Conservation (phyloP, 1,139 yeast genomes). For the Petasospora fabianii region DNA sequence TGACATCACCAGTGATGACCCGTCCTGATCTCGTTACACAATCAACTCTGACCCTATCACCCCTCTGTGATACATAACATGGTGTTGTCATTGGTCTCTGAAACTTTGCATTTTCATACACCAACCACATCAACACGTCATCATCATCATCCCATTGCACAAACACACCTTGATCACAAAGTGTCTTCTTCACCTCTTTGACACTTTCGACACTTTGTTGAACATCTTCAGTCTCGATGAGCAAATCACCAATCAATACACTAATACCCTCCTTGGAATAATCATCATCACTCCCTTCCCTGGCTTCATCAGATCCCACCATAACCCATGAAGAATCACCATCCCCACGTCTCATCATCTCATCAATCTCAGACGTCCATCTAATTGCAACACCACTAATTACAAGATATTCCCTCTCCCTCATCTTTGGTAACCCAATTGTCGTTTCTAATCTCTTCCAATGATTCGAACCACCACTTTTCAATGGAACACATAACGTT, state of each 20-base stretch:
- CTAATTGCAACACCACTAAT: conserved; percentile 25
- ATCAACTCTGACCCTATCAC: conserved; percentile 22
- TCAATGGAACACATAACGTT: conserved; percentile 15
- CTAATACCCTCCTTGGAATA: no score
- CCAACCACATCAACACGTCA: conserved; percentile 26
- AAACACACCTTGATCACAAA: conserved; percentile 10
- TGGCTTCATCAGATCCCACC: conserved; percentile 13
- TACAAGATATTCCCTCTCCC: conserved; percentile 29
- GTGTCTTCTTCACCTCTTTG: conserved; percentile 8
- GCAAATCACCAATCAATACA: conserved; percentile 28
- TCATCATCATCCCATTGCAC: conserved; percentile 27
- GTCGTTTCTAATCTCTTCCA: conserved; percentile 25
- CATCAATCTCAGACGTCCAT: conserved; percentile 25
- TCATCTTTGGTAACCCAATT: conserved; percentile 25
- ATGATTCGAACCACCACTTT: background rate
- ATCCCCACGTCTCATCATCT: conserved; percentile 14
- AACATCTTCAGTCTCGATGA: conserved; percentile 15
- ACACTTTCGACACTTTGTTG: background rate
- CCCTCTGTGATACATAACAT: conserved; percentile 11
- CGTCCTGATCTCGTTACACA: conserved; percentile 22
- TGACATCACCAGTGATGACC: conserved; percentile 17
- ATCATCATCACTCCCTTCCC: conserved; percentile 14
- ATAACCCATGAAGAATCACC: conserved; percentile 29
- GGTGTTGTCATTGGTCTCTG: conserved; percentile 21
- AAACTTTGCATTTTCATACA: conserved; percentile 29